Evolutionary conservation across 176 grass and related monocot genomes (phyloP), one percentile per base, ranked within the genome.

Genomic region (Oryza officinalis): DNA sequence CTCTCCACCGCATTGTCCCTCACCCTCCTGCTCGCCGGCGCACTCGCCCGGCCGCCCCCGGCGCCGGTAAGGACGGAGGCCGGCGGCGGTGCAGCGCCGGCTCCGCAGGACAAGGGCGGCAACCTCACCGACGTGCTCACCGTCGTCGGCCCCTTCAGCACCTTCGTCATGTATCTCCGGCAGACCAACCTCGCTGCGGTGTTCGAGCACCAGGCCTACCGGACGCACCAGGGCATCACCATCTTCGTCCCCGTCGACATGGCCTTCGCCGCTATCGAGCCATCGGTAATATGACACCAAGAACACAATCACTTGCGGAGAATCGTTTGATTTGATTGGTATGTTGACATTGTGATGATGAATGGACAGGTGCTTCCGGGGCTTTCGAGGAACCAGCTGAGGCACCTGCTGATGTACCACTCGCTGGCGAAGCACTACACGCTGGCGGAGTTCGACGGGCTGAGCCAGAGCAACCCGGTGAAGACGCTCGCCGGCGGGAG

Each of bases 361-460:
- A 3, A 30, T 25, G 37, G 28, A 52, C 59, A 88, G 86, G 86
- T 37, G 77, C 15, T 80, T 57, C 15, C 66, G 41, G 35, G 32
- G 22, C 83, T 86, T 1, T 37, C 74, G 4, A 45, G n/a, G 45
- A 43, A 37, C 67, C 73, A 86, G 45, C 32, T 90, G 11, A 86
- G 67, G 83, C 54, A 45, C 72, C 88, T 90, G 72, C 26, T 90
- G 73, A 71, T 90, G 79, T 82, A 67, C 67, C 88, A 90, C 88
- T 77, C 83, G 73, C 73, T 90, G 72, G 20, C 57, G 27, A 67
- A 22, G 88, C 37, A 52, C 59, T 86, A 90, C 73, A 43, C 84
- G 72, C 45, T 67, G 1, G 45, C 47, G 14, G 83, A 86, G 5
- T 82, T 90, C 79, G 73, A 86, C 13, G 73, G 1, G 30, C 79